phyloP scores from a whole-genome alignment of 495 filamentous ascomycete species.

The Penicillium turbatum region DNA sequence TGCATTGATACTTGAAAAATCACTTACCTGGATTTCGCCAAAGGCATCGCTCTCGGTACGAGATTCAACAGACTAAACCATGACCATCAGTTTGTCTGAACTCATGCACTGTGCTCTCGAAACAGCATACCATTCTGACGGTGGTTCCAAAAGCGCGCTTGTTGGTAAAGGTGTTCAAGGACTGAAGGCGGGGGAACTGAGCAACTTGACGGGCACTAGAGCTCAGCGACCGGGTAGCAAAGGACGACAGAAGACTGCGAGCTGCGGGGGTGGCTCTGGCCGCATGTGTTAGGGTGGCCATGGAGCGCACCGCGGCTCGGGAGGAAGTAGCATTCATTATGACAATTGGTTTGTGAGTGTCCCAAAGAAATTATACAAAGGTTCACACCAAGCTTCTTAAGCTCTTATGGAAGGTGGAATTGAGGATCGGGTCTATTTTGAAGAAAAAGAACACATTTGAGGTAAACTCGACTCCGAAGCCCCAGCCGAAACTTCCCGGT shows the following conservation, averaged over 20 bases:
- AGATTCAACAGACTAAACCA: constrained; percentile 35
- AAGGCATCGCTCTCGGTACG: constrained; percentile 95
- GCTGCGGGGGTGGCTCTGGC: constrained; percentile 40
- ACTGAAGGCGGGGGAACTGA: constrained; percentile 43
- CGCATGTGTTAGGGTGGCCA: constrained; percentile 41
- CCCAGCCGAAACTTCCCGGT: constrained; percentile 44
- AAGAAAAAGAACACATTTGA: constrained; percentile 17
- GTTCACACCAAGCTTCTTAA: constrained; percentile 1
- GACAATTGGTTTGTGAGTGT: constrained; percentile 3
- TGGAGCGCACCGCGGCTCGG: constrained; percentile 46
- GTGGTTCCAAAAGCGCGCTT: constrained; percentile 44
- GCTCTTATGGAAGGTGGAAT: constrained; percentile 8
- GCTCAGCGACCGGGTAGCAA: constrained; percentile 33
- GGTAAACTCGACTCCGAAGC: constrained; percentile 12
- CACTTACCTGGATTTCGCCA: constrained; percentile 71
- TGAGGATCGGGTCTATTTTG: constrained; percentile 10
- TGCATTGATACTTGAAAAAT: background rate
- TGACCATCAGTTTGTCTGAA: constrained; percentile 13
- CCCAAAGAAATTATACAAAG: constrained; percentile 8
- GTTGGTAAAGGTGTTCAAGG: constrained; percentile 29
- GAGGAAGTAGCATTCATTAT: constrained; percentile 29
- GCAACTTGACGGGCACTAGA: constrained; percentile 33
- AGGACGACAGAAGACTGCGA: constrained; percentile 29
- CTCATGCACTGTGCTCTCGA: background rate
- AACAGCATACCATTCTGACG: constrained; percentile 37